Evolutionary conservation across 1,284 basidiomycete genomes (phyloP).

Genomic region (Agroathelia rolfsii): DNA sequence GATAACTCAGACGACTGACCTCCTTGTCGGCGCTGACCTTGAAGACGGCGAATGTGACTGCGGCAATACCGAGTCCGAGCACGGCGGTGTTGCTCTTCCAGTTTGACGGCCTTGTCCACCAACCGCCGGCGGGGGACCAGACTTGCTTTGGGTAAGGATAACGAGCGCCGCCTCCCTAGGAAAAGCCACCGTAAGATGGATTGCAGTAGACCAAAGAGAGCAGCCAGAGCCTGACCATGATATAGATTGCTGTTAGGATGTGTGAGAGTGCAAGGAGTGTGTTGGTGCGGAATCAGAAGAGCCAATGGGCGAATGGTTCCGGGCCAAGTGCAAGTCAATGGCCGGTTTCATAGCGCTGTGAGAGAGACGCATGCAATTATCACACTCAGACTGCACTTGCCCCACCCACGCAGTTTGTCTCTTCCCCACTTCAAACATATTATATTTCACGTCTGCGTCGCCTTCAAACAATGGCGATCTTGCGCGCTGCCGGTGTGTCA

Average conservation of each 20-base stretch:
- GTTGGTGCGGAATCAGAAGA: too few species aligned
- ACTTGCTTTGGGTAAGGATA: slow-evolving; percentile 15
- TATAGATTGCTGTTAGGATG: too few species aligned
- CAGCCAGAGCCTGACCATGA: neutral
- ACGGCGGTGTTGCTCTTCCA: slow-evolving; percentile 36
- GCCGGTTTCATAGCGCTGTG: too few species aligned
- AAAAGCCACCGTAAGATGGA: slow-evolving; percentile 2
- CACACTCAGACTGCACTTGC: too few species aligned
- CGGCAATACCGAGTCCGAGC: slow-evolving; percentile 46
- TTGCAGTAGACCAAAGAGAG: neutral
- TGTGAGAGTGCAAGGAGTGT: too few species aligned
- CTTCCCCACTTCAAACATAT: too few species aligned
- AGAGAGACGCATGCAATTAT: too few species aligned
- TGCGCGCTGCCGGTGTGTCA: slow-evolving; percentile 35
- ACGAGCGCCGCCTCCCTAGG: slow-evolving; percentile 14
- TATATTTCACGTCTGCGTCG: too few species aligned
- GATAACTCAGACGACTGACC: slow-evolving; percentile 28
- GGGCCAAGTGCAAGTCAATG: too few species aligned
- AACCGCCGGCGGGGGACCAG: slow-evolving; percentile 15
- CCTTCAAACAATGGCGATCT: too few species aligned
- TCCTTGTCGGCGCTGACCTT: slow-evolving; percentile 53
- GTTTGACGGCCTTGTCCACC: slow-evolving; percentile 14
- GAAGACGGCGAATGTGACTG: slow-evolving; percentile 49
- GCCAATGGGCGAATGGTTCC: too few species aligned
- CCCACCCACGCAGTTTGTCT: too few species aligned